Evolutionary conservation across 257 asterid species (phyloP).

Genomic region (Nicotiana noctiflora): DNA sequence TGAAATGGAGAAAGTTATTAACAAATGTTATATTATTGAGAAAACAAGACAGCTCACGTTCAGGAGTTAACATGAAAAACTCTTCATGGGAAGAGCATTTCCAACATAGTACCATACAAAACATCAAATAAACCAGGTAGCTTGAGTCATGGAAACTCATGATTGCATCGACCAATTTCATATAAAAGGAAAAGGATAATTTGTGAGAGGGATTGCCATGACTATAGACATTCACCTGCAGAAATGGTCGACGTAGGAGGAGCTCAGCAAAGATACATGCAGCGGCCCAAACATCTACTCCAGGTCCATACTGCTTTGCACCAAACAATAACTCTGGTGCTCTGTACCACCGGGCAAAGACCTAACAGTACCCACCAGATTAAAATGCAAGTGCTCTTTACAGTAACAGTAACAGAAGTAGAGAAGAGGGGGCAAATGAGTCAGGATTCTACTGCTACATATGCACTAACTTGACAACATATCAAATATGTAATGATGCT

Average conservation of each 20-base stretch:
- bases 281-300: constrained; percentile 99
- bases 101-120: not conserved
- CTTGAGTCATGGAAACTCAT: not conserved
- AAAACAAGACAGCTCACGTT: not conserved
- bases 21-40: not conserved
- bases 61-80: not conserved
- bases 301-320: constrained; percentile 96
- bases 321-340: constrained; percentile 98
- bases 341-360: constrained; percentile 97
- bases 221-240: constrained; percentile 52
- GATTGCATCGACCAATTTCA: not conserved
- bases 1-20: not conserved
- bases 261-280: constrained; percentile 99
- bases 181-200: not conserved
- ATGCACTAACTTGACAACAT: not conserved
- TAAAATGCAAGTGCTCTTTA: constrained; percentile 3
- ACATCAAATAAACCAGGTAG: not conserved
- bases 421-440: not conserved
- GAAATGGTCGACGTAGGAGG: constrained; percentile 80
- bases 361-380: constrained; percentile 39
- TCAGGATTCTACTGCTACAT: not conserved
- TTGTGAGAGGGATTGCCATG: not conserved
- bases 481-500: not conserved
- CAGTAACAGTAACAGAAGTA: not conserved
- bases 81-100: not conserved